Conservation (phyloP, 1,284 basidiomycete genomes). For the Acaromyces ingoldii region DNA sequence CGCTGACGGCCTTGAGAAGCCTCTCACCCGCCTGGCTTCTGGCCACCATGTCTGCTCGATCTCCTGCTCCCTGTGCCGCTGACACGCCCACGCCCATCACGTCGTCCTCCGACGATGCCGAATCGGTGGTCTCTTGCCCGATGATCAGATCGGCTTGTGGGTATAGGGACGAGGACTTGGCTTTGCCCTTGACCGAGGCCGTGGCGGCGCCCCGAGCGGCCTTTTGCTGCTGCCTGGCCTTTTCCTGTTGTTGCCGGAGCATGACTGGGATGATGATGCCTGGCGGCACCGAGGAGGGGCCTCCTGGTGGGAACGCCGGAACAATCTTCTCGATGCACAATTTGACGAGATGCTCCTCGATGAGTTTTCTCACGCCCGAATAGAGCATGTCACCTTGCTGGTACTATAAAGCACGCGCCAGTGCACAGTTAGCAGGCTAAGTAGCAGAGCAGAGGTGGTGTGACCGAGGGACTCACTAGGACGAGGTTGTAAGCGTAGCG, state of each 20-base stretch:
- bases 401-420: constrained; percentile 52
- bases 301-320: constrained; percentile 68
- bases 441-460: background rate
- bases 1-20: constrained; percentile 74
- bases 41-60: constrained; percentile 39
- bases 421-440: background rate
- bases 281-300: constrained; percentile 49
- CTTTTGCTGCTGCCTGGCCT: too few relatives aligned
- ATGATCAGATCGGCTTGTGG: too few relatives aligned
- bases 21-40: constrained; percentile 66
- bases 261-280: constrained; percentile 50
- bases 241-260: too few relatives aligned
- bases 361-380: constrained; percentile 73
- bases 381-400: constrained; percentile 77
- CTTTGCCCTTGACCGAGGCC: too few relatives aligned
- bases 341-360: constrained; percentile 74
- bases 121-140: too few relatives aligned
- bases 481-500: constrained; percentile 47
- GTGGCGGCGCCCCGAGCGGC: too few relatives aligned
- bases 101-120: too few relatives aligned
- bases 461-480: constrained; percentile 17
- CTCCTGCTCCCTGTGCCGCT: constrained; percentile 13
- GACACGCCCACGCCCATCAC: too few relatives aligned
- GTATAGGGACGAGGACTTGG: too few relatives aligned
- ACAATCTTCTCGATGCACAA: constrained; percentile 73